Evolutionary conservation across 495 filamentous ascomycete species (phyloP), one percentile per base, ranked within the genome.

Genomic region (Clavariopsis aquatica): DNA sequence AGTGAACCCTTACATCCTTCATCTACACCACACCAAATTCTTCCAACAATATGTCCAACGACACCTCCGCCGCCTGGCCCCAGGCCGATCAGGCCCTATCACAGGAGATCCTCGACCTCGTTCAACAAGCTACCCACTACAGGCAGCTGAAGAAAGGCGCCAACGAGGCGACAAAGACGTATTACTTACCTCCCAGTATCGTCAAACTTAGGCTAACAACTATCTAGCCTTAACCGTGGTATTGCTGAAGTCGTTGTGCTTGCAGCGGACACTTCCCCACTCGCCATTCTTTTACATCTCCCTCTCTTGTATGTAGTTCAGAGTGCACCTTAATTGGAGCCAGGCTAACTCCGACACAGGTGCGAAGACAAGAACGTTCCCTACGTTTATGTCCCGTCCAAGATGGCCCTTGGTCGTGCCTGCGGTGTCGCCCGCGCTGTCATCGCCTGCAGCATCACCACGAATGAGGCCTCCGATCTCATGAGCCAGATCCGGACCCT

Each of bases 211-310:
- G 47, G 43, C 45, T 61, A 27, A 52, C 57, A 51, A 34, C 45
- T 51, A 13, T 23, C 26, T 15, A 47, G 38, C 34, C 82, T 95
- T 46, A 94, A 93, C 78, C 85, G 91, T 26, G 94, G 94, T 76
- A 90, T 90, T 66, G 83, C 86, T 69, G 94, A 98, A 76, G 82
- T 98, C 57, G 84, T 96, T 69, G 83, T 96, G 64, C 84, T 96
- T 45, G 92, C 93, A 47, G 92, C 91, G 49, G 93, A 97, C 51
- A 71, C 69, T 0, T 61, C 65, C 19, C 68, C 69, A 23, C 80
- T 96, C n/a, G 87, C 89, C 52, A 96, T 98, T 65, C 83, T 98
- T 52, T 84, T 98, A 23, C 94, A 97, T 78, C 81, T 98, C 7
- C 94, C 94, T 15, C 84, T 97, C 1, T 85, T 96, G 22, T 87